Conservation (phyloP, 805 yeast genomes). For the Komagataella ulmi region DNA sequence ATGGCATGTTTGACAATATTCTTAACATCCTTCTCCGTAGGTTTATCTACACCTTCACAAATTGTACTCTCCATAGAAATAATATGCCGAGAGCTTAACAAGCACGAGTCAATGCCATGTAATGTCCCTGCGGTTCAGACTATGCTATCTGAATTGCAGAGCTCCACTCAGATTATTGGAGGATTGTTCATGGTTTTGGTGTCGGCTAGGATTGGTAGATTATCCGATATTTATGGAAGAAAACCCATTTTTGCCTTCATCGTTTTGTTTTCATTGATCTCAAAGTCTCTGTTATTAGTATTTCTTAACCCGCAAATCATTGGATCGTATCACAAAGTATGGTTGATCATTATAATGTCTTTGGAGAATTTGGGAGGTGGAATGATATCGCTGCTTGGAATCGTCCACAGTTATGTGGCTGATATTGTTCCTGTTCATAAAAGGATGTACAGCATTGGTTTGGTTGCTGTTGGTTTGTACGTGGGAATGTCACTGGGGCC, state of each 20-base stretch:
- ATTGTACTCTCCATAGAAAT: background rate
- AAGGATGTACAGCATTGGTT: constrained; percentile 46
- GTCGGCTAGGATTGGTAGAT: constrained; percentile 42
- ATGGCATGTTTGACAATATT: background rate
- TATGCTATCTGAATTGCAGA: background rate
- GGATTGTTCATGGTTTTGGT: background rate
- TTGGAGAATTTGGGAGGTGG: constrained; percentile 54
- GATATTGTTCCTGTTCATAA: constrained; percentile 57
- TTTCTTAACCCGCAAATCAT: constrained; percentile 10
- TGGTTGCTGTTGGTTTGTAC: constrained; percentile 43
- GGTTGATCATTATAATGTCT: constrained; percentile 28
- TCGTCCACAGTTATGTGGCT: constrained; percentile 56
- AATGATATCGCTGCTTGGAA: constrained; percentile 34
- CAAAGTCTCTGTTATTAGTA: constrained; percentile 5
- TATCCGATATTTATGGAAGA: constrained; percentile 56
- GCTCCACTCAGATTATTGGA: background rate
- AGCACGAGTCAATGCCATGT: background rate
- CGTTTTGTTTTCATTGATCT: constrained; percentile 6
- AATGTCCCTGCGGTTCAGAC: background rate
- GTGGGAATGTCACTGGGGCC: constrained; percentile 59
- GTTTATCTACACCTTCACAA: background rate
- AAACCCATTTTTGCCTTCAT: constrained; percentile 28
- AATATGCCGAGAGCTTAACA: background rate
- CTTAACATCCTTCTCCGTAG: background rate
- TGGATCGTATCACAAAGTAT: constrained; percentile 15